Conservation (phyloP, 805 yeast genomes). For the Saccharomycopsis sp. region DNA sequence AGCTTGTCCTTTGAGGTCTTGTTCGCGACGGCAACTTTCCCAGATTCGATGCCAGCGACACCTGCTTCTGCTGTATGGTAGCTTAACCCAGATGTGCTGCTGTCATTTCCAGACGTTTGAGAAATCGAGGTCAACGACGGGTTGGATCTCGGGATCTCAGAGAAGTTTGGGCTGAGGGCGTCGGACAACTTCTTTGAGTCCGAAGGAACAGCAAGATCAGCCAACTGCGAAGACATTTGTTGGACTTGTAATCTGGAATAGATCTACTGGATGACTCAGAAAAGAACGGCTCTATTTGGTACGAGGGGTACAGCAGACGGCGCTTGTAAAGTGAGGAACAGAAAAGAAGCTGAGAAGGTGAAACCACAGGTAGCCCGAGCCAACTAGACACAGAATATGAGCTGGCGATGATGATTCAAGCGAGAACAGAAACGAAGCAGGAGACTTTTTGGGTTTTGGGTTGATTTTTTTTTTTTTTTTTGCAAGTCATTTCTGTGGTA, state of each 20-base stretch:
- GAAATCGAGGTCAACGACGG: background rate
- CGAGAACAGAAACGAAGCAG: background rate
- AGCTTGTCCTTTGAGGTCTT: constrained; percentile 4
- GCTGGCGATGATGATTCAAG: no score
- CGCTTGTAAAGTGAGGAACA: no score
- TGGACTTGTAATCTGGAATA: background rate
- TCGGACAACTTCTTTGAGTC: background rate
- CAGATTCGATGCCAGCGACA: constrained; percentile 2
- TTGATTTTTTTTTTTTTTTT: background rate
- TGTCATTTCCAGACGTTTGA: background rate
- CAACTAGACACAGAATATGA: no score
- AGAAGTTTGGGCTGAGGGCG: constrained; percentile 12
- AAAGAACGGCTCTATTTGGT: background rate
- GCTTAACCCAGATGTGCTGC: background rate
- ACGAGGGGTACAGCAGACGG: background rate
- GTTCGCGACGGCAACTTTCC: constrained; percentile 6
- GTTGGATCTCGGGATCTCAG: constrained; percentile 12
- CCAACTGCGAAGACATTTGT: no score
- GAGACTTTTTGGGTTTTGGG: no score
- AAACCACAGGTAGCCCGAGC: no score
- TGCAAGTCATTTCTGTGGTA: background rate
- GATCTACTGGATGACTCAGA: background rate
- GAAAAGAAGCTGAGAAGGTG: no score
- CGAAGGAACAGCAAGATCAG: no score
- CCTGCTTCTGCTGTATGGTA: background rate